A percentile compares a stretch with the other conserved stretches of the same genome.
phyloP scores from a whole-genome alignment of 1,284 basidiomycete species.

The Malassezia sp. region DNA sequence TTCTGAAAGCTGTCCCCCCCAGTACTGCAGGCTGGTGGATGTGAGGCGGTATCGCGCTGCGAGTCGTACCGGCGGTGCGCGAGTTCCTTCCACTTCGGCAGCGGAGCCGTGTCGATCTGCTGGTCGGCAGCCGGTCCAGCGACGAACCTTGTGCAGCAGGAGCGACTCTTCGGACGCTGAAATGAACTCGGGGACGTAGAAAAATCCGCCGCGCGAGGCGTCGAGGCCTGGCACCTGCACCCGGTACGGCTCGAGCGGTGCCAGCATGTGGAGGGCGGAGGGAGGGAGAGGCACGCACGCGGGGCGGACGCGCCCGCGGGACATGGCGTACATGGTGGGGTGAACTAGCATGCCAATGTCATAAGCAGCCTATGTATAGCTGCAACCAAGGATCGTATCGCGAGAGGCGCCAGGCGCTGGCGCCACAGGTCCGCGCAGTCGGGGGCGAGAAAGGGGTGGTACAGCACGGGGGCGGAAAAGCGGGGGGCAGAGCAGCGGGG shows the following conservation, averaged over 20 bases:
- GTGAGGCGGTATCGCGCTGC: not conserved
- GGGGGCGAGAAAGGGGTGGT: too few species aligned
- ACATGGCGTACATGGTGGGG: too few species aligned
- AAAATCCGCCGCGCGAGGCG: slow-evolving; percentile 21
- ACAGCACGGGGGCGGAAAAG: too few species aligned
- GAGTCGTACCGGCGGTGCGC: slow-evolving; percentile 58
- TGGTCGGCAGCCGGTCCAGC: not conserved
- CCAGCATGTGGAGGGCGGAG: not conserved
- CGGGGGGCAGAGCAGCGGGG: too few species aligned
- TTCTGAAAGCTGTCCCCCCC: slow-evolving; percentile 57
- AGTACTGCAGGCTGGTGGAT: slow-evolving; percentile 36
- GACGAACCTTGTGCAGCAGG: slow-evolving; percentile 59
- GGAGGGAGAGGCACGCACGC: too few species aligned
- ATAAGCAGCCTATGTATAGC: too few species aligned
- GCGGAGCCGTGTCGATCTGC: slow-evolving; percentile 66
- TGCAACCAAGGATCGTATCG: too few species aligned
- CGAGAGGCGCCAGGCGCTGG: too few species aligned
- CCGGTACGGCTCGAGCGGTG: not conserved
- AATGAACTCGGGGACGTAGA: slow-evolving; percentile 63
- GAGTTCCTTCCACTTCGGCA: slow-evolving; percentile 71
- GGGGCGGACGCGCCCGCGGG: too few species aligned
- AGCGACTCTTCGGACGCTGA: slow-evolving; percentile 64
- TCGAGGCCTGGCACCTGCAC: slow-evolving; percentile 2
- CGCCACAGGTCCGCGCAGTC: too few species aligned
- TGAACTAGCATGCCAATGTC: too few species aligned